Evolutionary conservation across 2,329 filamentous ascomycete genomes (phyloP).

Genomic region (Sporothrix phasma): DNA sequence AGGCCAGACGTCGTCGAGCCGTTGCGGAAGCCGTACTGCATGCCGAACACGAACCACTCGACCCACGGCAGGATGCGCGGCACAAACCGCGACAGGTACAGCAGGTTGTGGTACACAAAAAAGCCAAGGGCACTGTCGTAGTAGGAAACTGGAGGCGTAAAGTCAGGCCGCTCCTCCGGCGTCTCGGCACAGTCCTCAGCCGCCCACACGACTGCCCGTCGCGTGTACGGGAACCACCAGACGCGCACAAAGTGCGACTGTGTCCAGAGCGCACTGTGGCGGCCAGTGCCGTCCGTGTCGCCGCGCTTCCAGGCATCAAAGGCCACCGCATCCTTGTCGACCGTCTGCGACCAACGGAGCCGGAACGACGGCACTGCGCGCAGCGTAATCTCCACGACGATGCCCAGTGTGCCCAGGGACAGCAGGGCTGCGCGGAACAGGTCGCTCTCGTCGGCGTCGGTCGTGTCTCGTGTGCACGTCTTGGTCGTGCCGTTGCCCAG

Average conservation of each 20-base stretch:
- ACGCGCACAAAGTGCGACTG: slow-evolving; percentile 81
- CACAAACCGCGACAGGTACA: slow-evolving; percentile 68
- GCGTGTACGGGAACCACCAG: slow-evolving; percentile 95
- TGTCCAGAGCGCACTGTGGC: slow-evolving; percentile 60
- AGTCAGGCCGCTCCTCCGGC: slow-evolving; percentile 25
- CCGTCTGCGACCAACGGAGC: slow-evolving; percentile 76
- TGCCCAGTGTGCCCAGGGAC: slow-evolving; percentile 79
- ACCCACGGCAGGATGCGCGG: slow-evolving; percentile 76
- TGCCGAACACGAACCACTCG: slow-evolving; percentile 93
- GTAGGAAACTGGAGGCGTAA: slow-evolving; percentile 55
- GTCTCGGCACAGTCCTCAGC: slow-evolving; percentile 66
- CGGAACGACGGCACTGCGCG: slow-evolving; percentile 70
- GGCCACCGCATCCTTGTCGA: slow-evolving; percentile 60
- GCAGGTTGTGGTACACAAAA: slow-evolving; percentile 82
- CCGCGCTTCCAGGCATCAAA: slow-evolving; percentile 61
- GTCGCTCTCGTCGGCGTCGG: slow-evolving; percentile 54
- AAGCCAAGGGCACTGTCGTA: slow-evolving; percentile 78
- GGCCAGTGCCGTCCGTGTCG: slow-evolving; percentile 57
- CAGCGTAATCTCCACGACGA: slow-evolving; percentile 83
- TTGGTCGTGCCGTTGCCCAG: slow-evolving; percentile 69
- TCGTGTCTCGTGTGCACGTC: slow-evolving; percentile 48
- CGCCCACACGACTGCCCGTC: slow-evolving; percentile 78
- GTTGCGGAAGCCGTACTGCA: slow-evolving; percentile 79
- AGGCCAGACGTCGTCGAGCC: slow-evolving; percentile 59
- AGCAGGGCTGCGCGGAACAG: slow-evolving; percentile 83